Evolutionary conservation across 768 basidiomycete genomes (phyloP).

Genomic region (Hypholoma sublateritium): DNA sequence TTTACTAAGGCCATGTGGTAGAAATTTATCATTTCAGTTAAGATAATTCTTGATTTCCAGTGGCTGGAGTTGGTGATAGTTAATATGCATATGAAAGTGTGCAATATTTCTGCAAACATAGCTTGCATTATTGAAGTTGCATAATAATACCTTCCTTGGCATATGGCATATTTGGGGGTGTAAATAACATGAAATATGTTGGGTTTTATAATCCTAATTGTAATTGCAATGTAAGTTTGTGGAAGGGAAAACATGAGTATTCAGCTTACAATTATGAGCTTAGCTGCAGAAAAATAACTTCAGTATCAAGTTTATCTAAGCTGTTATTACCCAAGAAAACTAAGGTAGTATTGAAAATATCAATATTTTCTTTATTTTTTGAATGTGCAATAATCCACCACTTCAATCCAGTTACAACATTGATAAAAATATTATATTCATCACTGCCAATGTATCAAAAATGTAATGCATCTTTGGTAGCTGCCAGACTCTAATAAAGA

Average conservation of each 20-base stretch:
- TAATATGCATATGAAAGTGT: constrained; percentile 11
- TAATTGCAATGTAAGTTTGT: background rate
- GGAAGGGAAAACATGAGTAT: constrained; percentile 4
- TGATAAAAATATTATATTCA: constrained; percentile 13
- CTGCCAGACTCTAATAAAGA: constrained; percentile 18
- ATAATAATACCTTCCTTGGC: constrained; percentile 23
- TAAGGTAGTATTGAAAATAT: background rate
- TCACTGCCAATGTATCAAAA: constrained; percentile 18
- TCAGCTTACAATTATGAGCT: background rate
- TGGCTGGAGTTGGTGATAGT: constrained; percentile 17
- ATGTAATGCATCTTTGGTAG: constrained; percentile 8
- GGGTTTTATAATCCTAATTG: constrained; percentile 20
- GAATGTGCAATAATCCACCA: background rate
- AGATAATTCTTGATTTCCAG: constrained; percentile 1
- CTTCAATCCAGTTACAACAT: background rate
- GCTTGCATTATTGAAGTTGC: constrained; percentile 10
- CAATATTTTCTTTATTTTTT: background rate
- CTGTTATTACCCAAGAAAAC: background rate
- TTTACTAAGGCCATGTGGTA: constrained; percentile 4
- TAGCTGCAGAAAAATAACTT: background rate
- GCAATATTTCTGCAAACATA: constrained; percentile 13
- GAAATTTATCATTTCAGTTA: constrained; percentile 13
- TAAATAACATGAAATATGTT: constrained; percentile 14
- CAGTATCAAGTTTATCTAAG: background rate
- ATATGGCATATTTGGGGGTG: constrained; percentile 15